Base-by-base conservation (phyloP, 345 rosid species). In the Rubroshorea leprosula region DNA sequence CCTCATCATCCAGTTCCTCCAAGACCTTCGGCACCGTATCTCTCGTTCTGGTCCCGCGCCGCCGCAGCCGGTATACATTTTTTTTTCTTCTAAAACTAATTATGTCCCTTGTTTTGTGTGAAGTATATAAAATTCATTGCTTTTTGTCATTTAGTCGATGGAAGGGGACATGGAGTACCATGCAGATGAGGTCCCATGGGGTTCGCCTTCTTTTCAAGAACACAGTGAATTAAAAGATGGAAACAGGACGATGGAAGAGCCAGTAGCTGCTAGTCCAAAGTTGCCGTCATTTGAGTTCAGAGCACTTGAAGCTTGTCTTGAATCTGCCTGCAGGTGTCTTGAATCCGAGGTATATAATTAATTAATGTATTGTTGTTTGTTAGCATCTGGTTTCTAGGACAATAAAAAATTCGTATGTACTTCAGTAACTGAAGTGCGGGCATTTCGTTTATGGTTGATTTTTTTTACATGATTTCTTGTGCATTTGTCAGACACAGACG, bases 241-340 rank as follows among this genome's bases (percentile, higher is more conserved):
- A 0, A 54, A 55, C 16, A 5, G 16, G 0, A 15, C 29, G 16
- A 49, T 0, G 27, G 31, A 62, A 49, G 46, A 2, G 51, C 26
- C 51, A 1, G 45, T 22, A 10, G 22, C 23, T 22, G 50, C 13
- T 25, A 71, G 73, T 61, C 69, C 72, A 5, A 86, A 81, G 72
- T 72, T 65, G 39, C 60, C 76, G 68, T 83, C 91, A 0, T 84
- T 87, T 57, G 89, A 87, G 74, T 82, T 87, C 64, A 74, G 76
- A 61, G 91, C 91, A 17, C 76, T 84, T 19, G 95, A 87, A 70
- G 84, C 89, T 24, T 84, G 87, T 71, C 95, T 87, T 54, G 89
- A 84, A 71, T 77, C 85, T 64, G 85, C 91, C 21, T 80, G 87
- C 50, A 66, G 73, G 67, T 80, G 86, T 68, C 83, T 87, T 39